Evolutionary conservation across 2,329 filamentous ascomycete species (phyloP).

Genomic region (Claviceps digitariae): DNA sequence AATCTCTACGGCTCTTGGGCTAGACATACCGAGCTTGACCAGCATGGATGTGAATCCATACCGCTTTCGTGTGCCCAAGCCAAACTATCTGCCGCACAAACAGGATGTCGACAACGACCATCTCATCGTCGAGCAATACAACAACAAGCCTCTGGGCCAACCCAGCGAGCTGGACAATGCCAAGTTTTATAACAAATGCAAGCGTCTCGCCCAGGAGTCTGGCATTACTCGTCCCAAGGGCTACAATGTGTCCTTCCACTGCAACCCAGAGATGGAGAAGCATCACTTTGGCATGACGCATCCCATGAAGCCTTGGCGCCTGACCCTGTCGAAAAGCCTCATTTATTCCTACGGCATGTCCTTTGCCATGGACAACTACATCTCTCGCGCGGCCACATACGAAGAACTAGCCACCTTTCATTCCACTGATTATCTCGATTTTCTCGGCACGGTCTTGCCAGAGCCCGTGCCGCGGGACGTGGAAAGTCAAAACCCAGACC

Average conservation of each 20-base stretch:
- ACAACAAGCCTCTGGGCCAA: conserved; percentile 32
- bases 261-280: conserved; percentile 86
- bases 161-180: conserved; percentile 41
- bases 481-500: conserved; percentile 47
- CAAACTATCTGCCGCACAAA: conserved; percentile 47
- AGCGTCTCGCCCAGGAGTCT: conserved; percentile 42
- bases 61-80: conserved; percentile 39
- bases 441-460: conserved; percentile 60
- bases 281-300: conserved; percentile 96
- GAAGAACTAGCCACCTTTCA: conserved; percentile 85
- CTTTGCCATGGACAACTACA: conserved; percentile 90
- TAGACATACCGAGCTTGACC: not conserved
- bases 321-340: conserved; percentile 88
- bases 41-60: conserved; percentile 32
- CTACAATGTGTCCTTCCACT: conserved; percentile 88
- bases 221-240: conserved; percentile 70
- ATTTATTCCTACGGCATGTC: conserved; percentile 93
- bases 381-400: conserved; percentile 68
- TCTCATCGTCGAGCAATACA: conserved; percentile 37
- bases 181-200: conserved; percentile 43
- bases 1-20: not conserved
- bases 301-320: conserved; percentile 97
- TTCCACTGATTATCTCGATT: conserved; percentile 78
- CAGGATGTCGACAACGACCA: conserved; percentile 36
- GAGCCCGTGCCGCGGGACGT: conserved; percentile 51